Evolutionary conservation across 345 rosid species (phyloP).

Genomic region (Anacardium occidentale): DNA sequence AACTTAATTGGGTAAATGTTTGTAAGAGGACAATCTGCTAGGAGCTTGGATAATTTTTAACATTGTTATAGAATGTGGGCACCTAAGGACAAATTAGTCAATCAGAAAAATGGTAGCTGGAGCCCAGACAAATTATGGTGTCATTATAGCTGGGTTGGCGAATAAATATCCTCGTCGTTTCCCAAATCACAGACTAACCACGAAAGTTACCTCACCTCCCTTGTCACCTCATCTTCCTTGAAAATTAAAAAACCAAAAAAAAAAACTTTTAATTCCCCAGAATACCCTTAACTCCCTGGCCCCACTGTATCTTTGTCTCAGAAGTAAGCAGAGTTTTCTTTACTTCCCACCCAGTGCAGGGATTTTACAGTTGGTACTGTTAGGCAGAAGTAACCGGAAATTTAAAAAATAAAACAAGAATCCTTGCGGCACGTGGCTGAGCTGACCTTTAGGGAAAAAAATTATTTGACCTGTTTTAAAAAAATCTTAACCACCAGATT

Average conservation of each 20-base stretch:
- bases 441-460: neutral
- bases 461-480: conserved; percentile 15
- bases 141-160: conserved; percentile 38
- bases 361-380: too few species aligned
- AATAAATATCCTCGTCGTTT: conserved; percentile 49
- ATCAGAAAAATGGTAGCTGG: conserved; percentile 7
- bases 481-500: conserved; percentile 27
- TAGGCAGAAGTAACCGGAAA: too few species aligned
- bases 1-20: neutral
- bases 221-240: conserved; percentile 45
- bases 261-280: too few species aligned
- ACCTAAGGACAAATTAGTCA: conserved; percentile 24
- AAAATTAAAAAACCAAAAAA: too few species aligned
- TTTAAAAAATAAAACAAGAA: too few species aligned
- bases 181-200: conserved; percentile 29
- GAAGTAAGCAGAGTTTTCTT: too few species aligned
- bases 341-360: too few species aligned
- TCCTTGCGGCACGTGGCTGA: neutral
- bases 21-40: neutral
- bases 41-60: neutral
- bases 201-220: conserved; percentile 32
- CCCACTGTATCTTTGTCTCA: too few species aligned
- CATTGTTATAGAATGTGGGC: neutral
- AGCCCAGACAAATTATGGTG: conserved; percentile 41
- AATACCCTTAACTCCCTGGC: too few species aligned